Evolutionary conservation across 176 grass and related monocot species (phyloP), one percentile per base, ranked within the genome.

Genomic region (Triticum urartu): DNA sequence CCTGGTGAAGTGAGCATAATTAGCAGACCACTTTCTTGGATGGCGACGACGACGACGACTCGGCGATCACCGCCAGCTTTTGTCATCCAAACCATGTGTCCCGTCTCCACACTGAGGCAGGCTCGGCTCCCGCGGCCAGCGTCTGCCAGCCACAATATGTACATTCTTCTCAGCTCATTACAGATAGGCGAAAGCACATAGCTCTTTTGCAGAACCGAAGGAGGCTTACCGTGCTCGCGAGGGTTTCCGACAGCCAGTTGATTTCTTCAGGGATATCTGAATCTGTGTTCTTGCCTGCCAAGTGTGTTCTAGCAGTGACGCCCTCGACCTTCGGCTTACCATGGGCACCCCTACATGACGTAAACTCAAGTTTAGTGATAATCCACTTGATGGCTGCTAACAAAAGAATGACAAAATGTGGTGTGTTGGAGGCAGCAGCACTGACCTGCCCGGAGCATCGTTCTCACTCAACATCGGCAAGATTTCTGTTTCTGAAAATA

Each of bases 401-500:
- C 5, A 75, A n/a, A 17, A 14, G 14, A 48, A 26, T 47, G 5
- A 7, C 0, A 9, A 70, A 22, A 79, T 66, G n/a, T 17, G 5
- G 48, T 50, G 13, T 15, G 47, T 15, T 50, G 47, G 12, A 50
- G 47, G 47, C 47, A 52, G 14, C 48, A 58, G 6, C 3, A 28
- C 81, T 74, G 45, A 95, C 93, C 90, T 89, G 38, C 86, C 79
- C 72, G 75, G 38, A 50, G 77, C 66, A 72, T 89, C 72, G 42
- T 39, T 91, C 40, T 88, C 90, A 32, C 58, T 88, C 39, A 92
- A 72, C 26, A 75, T 82, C 71, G 71, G 42, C 72, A 75, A 50
- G 24, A 18, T 47, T 75, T 75, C 72, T 52, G 25, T 75, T 52
- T 95, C 92, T 30, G 93, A 98, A 83, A 92, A 98, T 18, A 95